Evolutionary conservation across 768 basidiomycete species (phyloP).

Genomic region (Hemileccinum impolitum): DNA sequence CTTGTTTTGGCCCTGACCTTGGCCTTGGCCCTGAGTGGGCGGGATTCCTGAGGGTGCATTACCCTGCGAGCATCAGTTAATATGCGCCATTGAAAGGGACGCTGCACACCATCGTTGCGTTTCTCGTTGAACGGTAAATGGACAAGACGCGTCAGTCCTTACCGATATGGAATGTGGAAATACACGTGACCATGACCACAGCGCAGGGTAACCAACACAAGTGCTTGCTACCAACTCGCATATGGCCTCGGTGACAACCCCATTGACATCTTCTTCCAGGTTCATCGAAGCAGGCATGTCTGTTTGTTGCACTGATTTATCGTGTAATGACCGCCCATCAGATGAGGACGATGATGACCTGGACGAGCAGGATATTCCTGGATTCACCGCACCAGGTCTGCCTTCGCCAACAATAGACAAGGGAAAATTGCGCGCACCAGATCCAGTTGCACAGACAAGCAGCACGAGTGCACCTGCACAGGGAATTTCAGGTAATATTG

Average conservation of each 20-base stretch:
- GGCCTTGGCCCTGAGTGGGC: conserved; percentile 19
- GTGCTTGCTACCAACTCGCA: neutral
- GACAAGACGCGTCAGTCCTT: conserved; percentile 50
- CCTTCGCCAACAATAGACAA: conserved; percentile 52
- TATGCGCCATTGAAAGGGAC: neutral
- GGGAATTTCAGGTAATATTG: conserved; percentile 69
- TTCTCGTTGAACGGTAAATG: conserved; percentile 2
- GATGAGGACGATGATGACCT: conserved; percentile 78
- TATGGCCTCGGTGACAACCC: conserved; percentile 38
- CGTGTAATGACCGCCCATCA: conserved; percentile 10
- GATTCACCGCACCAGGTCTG: conserved; percentile 65
- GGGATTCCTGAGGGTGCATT: conserved; percentile 66
- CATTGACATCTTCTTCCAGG: conserved; percentile 61
- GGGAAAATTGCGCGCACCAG: conserved; percentile 66
- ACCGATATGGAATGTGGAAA: conserved; percentile 34
- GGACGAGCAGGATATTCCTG: conserved; percentile 78
- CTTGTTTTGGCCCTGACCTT: conserved; percentile 48
- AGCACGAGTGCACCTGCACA: conserved; percentile 33
- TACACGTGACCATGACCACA: conserved; percentile 17
- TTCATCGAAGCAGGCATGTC: conserved; percentile 75
- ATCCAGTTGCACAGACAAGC: conserved; percentile 45
- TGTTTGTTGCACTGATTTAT: too few species aligned
- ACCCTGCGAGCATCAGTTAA: conserved; percentile 47
- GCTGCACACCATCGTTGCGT: conserved; percentile 23
- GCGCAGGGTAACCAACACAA: too few species aligned